Evolutionary conservation across 169 alveolate genomes (phyloP), one percentile per base, ranked within the genome.

Genomic region (Cyclospora cayetanensis): DNA sequence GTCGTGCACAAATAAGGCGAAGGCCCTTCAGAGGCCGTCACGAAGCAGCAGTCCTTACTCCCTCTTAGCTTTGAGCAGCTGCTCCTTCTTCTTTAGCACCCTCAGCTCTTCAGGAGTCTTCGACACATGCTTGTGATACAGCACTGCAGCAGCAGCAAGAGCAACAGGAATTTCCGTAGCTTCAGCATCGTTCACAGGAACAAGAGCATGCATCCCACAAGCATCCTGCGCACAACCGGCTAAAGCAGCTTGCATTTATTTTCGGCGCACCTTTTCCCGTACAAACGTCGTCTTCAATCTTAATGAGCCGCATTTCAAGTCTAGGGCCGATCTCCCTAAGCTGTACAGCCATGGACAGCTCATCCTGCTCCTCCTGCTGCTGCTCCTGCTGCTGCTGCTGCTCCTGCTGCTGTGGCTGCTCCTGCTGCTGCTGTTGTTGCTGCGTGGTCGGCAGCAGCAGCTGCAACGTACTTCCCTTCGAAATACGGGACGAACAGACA

Each of bases 311-410:
- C 93, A 94, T 77, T 37, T 90, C 63, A 60, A 94, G 68, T 34
- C 96, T 84, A 3, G 96, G 96, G 37, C 96, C 96, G 25, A 94
- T 91, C 70, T 94, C 96, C 34, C 66, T 92, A 4, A 94, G 89
- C 12, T 90, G 74, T 1, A 94, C 94, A 29, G 35, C 55, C 74
- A 80, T 52, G 9, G 5, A 25, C 90, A n/a, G 34, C 22, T 7
- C 35, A 4, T 74, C 63, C 35, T 74, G 46, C 31, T 29, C 25
- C 35, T 27, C 52, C 25, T 31, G 22, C 5, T 76, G 35, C 88
- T 4, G 53, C 46, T 50, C 72, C 50, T 77, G 66, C 25, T 18
- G 74, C 74, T 60, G 74, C 34, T 50, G 37, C 52, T n/a, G 25
- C 29, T 27, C 5, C 18, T 1, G 31, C 37, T 25, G 34, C 74